Base-by-base conservation (phyloP, 2,329 filamentous ascomycete genomes). In the Xylariales sp. region DNA sequence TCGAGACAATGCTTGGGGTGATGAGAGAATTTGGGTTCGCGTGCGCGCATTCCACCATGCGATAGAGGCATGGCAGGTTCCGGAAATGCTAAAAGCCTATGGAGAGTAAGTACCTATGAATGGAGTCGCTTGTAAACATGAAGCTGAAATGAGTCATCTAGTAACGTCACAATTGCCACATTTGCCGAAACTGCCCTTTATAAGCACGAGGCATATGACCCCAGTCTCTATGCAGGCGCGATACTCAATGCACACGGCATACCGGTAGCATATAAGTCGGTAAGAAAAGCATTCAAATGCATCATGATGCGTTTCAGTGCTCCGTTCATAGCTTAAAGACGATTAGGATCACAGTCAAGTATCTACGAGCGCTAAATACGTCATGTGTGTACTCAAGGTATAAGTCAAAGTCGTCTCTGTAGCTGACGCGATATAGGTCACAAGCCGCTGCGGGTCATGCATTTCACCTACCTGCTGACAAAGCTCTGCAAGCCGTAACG, bases 401-500 rank as follows among this genome's bases (percentile, higher is more conserved):
- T n/a, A n/a, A n/a, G n/a, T n/a, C n/a, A n/a, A n/a, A n/a, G n/a
- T n/a, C n/a, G n/a, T n/a, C n/a, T n/a, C n/a, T n/a, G n/a, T n/a
- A n/a, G n/a, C n/a, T n/a, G n/a, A n/a, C n/a, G n/a, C n/a, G n/a
- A 20, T 19, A 19, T 34, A 61, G 58, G 20, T 59, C 58, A 35
- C 65, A 69, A 52, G 62, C 65, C 6, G 65, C 63, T 14, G 58
- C 64, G 4, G 66, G 54, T 1, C 61, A 69, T 42, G 60, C 66
- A 2, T 73, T 70, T 44, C 57, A 63, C 19, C 55, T 71, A 5
- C 55, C 65, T 0, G 61, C 59, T 29, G 56, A 64, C 16, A 60
- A 64, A 28, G 66, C 69, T 14, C 45, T 72, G 11, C 61, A 65
- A 38, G 60, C 68, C 4, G 63, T 73, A 5, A 73, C 68, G 0